These are phyloP conservation scores for Eimeria falciformis DNA, from an alignment of 169 alveolate species.

Conservation along the genomic window DNA sequence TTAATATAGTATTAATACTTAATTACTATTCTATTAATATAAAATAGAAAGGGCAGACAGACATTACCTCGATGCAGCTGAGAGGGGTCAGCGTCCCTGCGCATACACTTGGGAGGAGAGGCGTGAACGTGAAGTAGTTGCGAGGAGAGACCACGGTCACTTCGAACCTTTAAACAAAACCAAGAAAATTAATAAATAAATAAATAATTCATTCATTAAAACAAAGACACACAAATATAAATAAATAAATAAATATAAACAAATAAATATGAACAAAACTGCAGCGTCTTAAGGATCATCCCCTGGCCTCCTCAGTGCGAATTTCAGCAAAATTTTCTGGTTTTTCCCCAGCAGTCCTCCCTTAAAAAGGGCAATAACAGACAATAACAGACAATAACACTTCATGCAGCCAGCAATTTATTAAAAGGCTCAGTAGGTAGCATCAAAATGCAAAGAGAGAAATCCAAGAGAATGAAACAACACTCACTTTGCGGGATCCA, in stretches of 20 bases:
- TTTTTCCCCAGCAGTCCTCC: no score
- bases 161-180: slow-evolving; percentile 51
- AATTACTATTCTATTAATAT: not conserved
- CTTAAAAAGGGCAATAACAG: no score
- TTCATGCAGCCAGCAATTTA: not conserved
- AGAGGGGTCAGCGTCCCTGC: slow-evolving; percentile 80
- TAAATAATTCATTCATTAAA: not conserved
- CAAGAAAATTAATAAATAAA: not conserved
- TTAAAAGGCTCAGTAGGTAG: not conserved
- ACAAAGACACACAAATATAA: not conserved
- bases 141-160: slow-evolving; percentile 78
- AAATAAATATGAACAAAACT: not conserved
- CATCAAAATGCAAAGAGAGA: not conserved
- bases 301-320: no score
- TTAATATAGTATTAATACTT: not conserved
- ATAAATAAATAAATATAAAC: not conserved
- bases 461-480: not conserved
- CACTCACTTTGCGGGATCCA: slow-evolving; percentile 66
- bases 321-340: no score
- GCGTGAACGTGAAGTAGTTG: slow-evolving; percentile 79
- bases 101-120: slow-evolving; percentile 80
- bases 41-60: not conserved
- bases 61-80: slow-evolving; percentile 74
- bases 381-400: no score
- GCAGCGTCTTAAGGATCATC: not conserved